These are phyloP conservation scores for Amorphotheca resinae DNA, from an alignment of 495 filamentous ascomycete genomes.

Conservation along the genomic window DNA sequence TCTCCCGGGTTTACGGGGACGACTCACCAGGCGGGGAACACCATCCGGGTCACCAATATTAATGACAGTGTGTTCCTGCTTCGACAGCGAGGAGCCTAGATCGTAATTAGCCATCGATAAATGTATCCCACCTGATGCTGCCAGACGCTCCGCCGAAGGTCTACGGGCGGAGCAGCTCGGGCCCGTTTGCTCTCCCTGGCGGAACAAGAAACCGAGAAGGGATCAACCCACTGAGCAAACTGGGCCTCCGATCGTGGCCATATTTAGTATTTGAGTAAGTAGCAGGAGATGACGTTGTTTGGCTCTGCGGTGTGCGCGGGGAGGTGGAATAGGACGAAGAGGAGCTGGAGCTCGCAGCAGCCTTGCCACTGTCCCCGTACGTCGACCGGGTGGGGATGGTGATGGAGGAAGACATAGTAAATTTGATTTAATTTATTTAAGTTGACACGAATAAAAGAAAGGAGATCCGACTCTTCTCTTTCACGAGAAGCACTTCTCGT, in stretches of 20 bases:
- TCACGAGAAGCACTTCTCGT: too few species aligned
- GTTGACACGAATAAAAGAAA: background rate
- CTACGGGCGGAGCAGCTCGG: background rate
- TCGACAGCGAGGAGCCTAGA: constrained; percentile 46
- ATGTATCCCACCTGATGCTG: background rate
- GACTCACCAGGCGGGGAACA: constrained; percentile 46
- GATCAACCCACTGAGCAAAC: constrained; percentile 40
- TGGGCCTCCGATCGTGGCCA: constrained; percentile 37
- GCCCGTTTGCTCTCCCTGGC: background rate
- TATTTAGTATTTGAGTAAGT: constrained; percentile 22
- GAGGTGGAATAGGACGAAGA: constrained; percentile 42
- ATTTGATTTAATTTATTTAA: background rate
- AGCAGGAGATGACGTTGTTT: constrained; percentile 8
- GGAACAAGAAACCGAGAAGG: too few species aligned
- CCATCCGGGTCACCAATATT: constrained; percentile 53
- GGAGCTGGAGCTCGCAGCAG: constrained; percentile 25
- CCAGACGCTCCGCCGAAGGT: background rate
- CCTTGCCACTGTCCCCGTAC: constrained; percentile 24
- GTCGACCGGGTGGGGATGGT: constrained; percentile 34
- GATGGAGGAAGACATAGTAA: constrained; percentile 38
- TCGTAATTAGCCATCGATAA: constrained; percentile 9
- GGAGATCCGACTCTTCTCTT: background rate
- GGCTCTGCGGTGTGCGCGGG: constrained; percentile 30
- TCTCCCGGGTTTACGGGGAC: background rate
- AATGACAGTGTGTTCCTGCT: constrained; percentile 55